These are phyloP conservation scores for Pythium pyrilobum DNA, from an alignment of 352 stramenopile species.

Conservation along the genomic window DNA sequence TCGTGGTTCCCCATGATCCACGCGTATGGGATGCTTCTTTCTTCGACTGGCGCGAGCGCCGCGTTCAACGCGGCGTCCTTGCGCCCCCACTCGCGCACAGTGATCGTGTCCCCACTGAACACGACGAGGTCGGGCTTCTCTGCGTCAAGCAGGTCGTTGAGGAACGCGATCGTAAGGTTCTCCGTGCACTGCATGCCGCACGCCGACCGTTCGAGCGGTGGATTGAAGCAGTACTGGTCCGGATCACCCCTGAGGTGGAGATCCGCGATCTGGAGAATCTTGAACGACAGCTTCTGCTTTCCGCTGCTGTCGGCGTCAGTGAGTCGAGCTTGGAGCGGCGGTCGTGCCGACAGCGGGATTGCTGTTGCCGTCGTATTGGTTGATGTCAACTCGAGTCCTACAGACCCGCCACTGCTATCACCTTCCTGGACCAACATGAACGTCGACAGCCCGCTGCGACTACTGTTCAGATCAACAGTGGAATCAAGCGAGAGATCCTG, in stretches of 20 bases:
- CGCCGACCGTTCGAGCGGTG: constrained; percentile 9
- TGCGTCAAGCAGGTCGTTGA: constrained; percentile 38
- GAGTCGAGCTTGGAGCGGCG: constrained; percentile 1
- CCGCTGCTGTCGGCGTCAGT: not conserved
- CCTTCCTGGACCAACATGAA: not conserved
- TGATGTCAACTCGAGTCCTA: too few species aligned
- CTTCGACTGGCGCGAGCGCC: constrained; percentile 29
- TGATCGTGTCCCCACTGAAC: constrained; percentile 50
- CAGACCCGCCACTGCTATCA: not conserved
- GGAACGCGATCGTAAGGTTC: constrained; percentile 32
- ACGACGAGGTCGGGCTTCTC: constrained; percentile 51
- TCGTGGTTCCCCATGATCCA: constrained; percentile 67
- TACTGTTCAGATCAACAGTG: not conserved
- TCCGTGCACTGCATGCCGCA: constrained; percentile 43
- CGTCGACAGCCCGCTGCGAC: not conserved
- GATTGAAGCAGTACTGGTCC: constrained; percentile 20
- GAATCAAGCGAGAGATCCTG: not conserved
- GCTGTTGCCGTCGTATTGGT: not conserved
- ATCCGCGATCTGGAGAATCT: constrained; percentile 51
- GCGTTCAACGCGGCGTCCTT: constrained; percentile 30
- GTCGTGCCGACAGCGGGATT: not conserved
- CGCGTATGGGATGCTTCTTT: constrained; percentile 40
- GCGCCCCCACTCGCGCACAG: constrained; percentile 16
- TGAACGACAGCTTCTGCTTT: constrained; percentile 29
- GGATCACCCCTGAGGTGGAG: constrained; percentile 51